Evolutionary conservation across 768 basidiomycete genomes (phyloP).

Genomic region (Hydnomerulius pinastri): DNA sequence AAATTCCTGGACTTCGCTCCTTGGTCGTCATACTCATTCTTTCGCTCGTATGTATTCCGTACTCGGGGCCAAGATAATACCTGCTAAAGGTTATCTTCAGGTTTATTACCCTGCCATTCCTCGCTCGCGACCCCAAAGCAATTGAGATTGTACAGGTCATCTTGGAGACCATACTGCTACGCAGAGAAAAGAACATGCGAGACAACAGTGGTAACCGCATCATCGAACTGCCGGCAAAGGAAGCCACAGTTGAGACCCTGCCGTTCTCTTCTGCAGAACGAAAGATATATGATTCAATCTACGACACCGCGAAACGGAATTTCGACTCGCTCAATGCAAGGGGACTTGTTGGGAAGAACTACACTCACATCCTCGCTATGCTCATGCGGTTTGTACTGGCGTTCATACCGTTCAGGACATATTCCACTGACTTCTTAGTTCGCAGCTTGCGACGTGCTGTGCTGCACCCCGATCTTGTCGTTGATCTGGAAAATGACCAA

Average conservation of each 20-base stretch:
- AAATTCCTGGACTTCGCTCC: constrained; percentile 79
- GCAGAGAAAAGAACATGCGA: constrained; percentile 92
- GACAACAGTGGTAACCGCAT: constrained; percentile 86
- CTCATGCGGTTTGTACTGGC: constrained; percentile 75
- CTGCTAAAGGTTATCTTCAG: constrained; percentile 37
- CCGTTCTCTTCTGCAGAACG: constrained; percentile 80
- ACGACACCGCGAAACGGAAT: constrained; percentile 71
- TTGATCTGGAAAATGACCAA: constrained; percentile 50
- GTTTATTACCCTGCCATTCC: constrained; percentile 90
- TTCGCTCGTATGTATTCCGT: constrained; percentile 66
- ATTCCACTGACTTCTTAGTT: constrained; percentile 9
- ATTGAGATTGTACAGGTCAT: constrained; percentile 96
- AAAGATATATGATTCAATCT: constrained; percentile 88
- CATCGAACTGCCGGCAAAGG: constrained; percentile 85
- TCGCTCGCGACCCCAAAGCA: constrained; percentile 87
- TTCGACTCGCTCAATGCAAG: constrained; percentile 81
- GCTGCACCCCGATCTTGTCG: constrained; percentile 84
- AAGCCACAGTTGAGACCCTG: constrained; percentile 73
- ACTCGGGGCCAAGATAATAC: neutral
- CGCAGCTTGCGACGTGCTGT: constrained; percentile 86
- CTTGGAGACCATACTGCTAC: constrained; percentile 80
- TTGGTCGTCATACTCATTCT: constrained; percentile 85
- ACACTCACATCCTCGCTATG: constrained; percentile 90
- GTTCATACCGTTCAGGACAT: neutral
- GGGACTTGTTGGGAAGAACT: constrained; percentile 77